Evolutionary conservation across 129 eudicot species (phyloP).

Genomic region (Chrysanthemum makinoi): DNA sequence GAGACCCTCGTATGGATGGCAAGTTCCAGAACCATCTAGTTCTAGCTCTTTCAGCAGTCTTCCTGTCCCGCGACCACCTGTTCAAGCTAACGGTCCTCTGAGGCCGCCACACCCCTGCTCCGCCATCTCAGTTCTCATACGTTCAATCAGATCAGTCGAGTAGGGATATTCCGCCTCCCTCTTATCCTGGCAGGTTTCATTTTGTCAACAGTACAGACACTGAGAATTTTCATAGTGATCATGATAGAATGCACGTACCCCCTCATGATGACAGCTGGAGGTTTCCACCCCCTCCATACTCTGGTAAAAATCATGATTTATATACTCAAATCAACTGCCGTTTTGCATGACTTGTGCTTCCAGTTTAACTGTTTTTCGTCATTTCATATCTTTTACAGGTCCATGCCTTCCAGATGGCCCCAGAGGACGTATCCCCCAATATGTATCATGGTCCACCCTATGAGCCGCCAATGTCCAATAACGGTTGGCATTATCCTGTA

Average conservation of each 20-base stretch:
- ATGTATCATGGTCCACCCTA: slow-evolving; percentile 49
- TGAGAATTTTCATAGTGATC: slow-evolving; percentile 63
- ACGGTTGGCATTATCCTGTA: slow-evolving; percentile 63
- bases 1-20: slow-evolving; percentile 34
- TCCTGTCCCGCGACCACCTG: slow-evolving; percentile 38
- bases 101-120: too few species aligned
- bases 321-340: neutral
- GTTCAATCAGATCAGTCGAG: slow-evolving; percentile 58
- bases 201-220: slow-evolving; percentile 47
- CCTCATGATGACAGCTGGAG: slow-evolving; percentile 80
- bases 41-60: slow-evolving; percentile 37
- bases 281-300: slow-evolving; percentile 49
- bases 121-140: slow-evolving; percentile 79
- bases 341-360: neutral
- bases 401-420: too few species aligned
- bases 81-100: slow-evolving; percentile 39
- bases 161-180: slow-evolving; percentile 61
- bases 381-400: too few species aligned
- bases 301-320: slow-evolving; percentile 44
- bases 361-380: neutral
- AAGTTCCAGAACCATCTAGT: slow-evolving; percentile 37
- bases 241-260: slow-evolving; percentile 51
- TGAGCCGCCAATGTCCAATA: slow-evolving; percentile 50
- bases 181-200: slow-evolving; percentile 59
- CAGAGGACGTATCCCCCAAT: slow-evolving; percentile 44